These are phyloP conservation scores for Ilex paraguariensis DNA, from an alignment of 305 asterid genomes.

Conservation along the genomic window DNA sequence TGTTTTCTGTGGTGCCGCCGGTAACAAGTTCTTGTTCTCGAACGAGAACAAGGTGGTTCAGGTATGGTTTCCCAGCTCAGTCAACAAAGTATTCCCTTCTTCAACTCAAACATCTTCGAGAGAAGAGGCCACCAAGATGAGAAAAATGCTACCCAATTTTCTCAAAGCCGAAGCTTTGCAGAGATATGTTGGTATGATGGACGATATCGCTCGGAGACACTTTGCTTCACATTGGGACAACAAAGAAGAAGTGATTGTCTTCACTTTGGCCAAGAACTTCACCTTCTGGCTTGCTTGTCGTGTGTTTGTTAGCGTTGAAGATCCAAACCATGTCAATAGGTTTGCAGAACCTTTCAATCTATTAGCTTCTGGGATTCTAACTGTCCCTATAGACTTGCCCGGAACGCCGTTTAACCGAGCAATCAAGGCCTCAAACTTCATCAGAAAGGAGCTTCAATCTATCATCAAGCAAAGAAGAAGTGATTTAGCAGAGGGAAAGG, in stretches of 20 bases:
- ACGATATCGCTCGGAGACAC: slow-evolving; percentile 48
- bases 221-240: slow-evolving; percentile 62
- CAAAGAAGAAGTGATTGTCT: slow-evolving; percentile 34
- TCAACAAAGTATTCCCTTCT: slow-evolving; percentile 64
- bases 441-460: slow-evolving; percentile 40
- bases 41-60: slow-evolving; percentile 67
- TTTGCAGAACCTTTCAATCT: slow-evolving; percentile 52
- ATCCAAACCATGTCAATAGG: slow-evolving; percentile 44
- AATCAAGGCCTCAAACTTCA: slow-evolving; percentile 47
- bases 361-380: slow-evolving; percentile 53
- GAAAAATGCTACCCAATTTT: slow-evolving; percentile 61
- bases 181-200: slow-evolving; percentile 67
- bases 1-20: slow-evolving; percentile 52
- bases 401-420: slow-evolving; percentile 66
- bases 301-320: slow-evolving; percentile 60
- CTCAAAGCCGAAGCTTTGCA: slow-evolving; percentile 65
- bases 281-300: slow-evolving; percentile 74
- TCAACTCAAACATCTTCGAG: slow-evolving; percentile 41
- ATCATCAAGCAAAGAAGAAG: slow-evolving; percentile 54
- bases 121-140: slow-evolving; percentile 61
- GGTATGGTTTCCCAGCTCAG: slow-evolving; percentile 69
- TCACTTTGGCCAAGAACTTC: slow-evolving; percentile 49
- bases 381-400: slow-evolving; percentile 63
- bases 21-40: slow-evolving; percentile 59
- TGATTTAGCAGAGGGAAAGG: slow-evolving; percentile 57